phyloP scores from a whole-genome alignment of 441 rosid genomes.

The Gossypium gossypioides region DNA sequence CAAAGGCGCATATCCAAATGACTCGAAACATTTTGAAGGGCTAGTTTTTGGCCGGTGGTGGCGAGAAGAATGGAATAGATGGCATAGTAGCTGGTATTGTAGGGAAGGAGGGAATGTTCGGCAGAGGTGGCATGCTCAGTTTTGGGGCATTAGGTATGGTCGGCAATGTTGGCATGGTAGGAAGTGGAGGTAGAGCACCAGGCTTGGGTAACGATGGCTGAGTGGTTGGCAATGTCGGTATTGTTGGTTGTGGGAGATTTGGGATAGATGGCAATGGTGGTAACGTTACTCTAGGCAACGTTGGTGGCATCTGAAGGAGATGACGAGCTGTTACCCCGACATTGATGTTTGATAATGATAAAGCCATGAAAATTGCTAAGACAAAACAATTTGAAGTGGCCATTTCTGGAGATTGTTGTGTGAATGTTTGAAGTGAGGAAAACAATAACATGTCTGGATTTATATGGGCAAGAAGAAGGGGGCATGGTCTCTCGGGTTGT shows the following conservation, averaged over 20 bases:
- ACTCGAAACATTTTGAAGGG: background rate
- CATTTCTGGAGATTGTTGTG: slow-evolving; percentile 18
- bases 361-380: slow-evolving; percentile 15
- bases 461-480: background rate
- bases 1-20: background rate
- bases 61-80: slow-evolving; percentile 23
- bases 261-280: slow-evolving; percentile 23
- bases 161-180: slow-evolving; percentile 17
- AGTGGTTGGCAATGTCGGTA: slow-evolving; percentile 20
- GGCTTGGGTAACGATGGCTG: slow-evolving; percentile 19
- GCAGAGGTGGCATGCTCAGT: slow-evolving; percentile 16
- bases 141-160: slow-evolving; percentile 10
- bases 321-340: slow-evolving; percentile 22
- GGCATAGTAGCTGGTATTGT: slow-evolving; percentile 1
- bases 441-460: background rate
- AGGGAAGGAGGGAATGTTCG: slow-evolving; percentile 19
- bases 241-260: slow-evolving; percentile 8
- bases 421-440: slow-evolving; percentile 1
- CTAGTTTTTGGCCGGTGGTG: slow-evolving; percentile 19
- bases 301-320: slow-evolving; percentile 20
- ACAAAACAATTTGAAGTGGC: slow-evolving; percentile 15
- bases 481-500: background rate
- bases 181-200: slow-evolving; percentile 18
- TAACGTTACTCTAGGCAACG: slow-evolving; percentile 4
- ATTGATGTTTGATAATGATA: slow-evolving; percentile 13